phyloP scores from a whole-genome alignment of 352 stramenopile genomes.

The Pythium biforme region DNA sequence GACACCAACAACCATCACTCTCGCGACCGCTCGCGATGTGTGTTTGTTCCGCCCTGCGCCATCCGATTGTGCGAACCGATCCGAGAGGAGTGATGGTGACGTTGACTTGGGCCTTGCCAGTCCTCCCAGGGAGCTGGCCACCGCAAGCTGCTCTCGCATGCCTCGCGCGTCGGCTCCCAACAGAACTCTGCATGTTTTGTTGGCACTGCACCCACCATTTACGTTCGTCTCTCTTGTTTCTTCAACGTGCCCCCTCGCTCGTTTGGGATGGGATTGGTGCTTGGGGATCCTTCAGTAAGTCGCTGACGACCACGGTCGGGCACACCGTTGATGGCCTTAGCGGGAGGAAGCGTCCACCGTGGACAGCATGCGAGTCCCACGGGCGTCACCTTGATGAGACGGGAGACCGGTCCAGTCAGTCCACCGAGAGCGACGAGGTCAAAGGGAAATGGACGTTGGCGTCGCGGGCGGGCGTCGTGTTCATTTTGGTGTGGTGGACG shows the following conservation, averaged over 20 bases:
- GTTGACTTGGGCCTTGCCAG: no score
- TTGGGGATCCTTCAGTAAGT: not conserved
- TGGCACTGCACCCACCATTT: no score
- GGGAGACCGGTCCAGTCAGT: no score
- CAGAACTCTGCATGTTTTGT: no score
- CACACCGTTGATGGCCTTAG: not conserved
- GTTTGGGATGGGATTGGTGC: not conserved
- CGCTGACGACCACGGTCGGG: not conserved
- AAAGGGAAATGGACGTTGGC: no score
- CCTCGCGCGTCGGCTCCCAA: no score
- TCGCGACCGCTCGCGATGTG: not conserved
- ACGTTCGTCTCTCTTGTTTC: no score
- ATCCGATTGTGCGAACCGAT: not conserved
- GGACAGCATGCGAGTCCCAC: not conserved
- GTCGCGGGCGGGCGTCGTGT: no score
- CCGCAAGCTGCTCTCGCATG: no score
- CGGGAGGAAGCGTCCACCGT: not conserved
- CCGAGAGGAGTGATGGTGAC: not conserved
- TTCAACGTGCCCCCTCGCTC: not conserved
- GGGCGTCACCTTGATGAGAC: not conserved
- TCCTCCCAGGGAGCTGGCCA: no score
- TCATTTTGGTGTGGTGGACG: no score
- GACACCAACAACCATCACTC: slow-evolving; percentile 15
- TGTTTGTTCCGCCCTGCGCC: not conserved
- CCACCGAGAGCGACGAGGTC: not conserved